Percentiles rank a stretch among this genome's conserved stretches.
These are phyloP conservation scores for Yamadazyma scolyti DNA, from an alignment of 805 yeast species.

Conservation along the genomic window DNA sequence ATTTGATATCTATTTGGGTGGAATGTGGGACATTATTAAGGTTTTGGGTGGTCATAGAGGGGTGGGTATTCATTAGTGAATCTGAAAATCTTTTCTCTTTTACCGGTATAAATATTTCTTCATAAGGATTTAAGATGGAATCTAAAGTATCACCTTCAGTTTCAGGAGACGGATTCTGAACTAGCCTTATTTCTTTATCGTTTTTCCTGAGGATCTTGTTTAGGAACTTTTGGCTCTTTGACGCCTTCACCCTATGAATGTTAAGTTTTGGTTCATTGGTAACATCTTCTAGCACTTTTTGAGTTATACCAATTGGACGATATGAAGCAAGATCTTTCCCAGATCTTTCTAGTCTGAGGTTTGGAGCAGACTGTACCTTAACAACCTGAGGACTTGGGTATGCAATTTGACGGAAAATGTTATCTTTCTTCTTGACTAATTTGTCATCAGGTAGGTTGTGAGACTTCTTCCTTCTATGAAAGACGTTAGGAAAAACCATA, in stretches of 20 bases:
- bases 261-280: no score
- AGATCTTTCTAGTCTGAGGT: neutral
- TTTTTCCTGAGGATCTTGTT: neutral
- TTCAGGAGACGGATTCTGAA: neutral
- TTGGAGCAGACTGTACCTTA: neutral
- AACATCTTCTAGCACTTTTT: no score
- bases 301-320: no score
- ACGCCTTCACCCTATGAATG: no score
- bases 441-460: no score
- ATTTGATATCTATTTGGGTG: conserved; percentile 2
- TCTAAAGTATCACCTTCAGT: conserved; percentile 1
- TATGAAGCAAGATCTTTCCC: no score
- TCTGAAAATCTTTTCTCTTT: neutral
- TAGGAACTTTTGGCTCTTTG: conserved; percentile 1
- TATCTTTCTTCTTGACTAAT: no score
- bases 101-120: conserved; percentile 1
- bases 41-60: neutral
- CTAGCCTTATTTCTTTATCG: no score
- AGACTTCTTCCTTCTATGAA: no score
- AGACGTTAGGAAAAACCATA: no score
- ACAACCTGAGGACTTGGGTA: neutral
- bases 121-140: conserved; percentile 3
- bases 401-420: neutral
- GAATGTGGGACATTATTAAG: conserved; percentile 4
- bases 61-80: neutral